Percentiles rank a stretch among this genome's conserved stretches.
Evolutionary conservation across 2,329 filamentous ascomycete genomes (phyloP).

Genomic region (Fusarium longipes): DNA sequence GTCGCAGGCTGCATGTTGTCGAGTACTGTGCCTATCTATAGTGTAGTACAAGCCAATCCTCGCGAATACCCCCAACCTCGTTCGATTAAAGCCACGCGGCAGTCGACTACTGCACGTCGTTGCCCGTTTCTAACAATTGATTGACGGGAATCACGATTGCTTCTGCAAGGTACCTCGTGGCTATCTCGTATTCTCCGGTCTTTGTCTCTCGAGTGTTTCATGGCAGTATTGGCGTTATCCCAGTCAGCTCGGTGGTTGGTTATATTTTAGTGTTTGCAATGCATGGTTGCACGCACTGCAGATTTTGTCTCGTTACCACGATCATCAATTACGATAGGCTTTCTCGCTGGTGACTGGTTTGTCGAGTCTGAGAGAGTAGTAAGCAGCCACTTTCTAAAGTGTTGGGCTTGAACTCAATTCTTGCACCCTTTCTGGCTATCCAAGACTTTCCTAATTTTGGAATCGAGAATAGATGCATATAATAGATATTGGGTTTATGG

Average conservation of each 20-base stretch:
- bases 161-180: constrained; percentile 12
- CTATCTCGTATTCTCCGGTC: constrained; percentile 24
- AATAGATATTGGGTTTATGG: neutral
- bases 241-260: constrained; percentile 3
- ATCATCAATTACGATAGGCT: neutral
- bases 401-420: neutral
- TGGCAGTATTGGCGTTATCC: neutral
- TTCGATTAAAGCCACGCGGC: constrained; percentile 26
- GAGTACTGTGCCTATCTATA: constrained; percentile 14
- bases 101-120: constrained; percentile 17
- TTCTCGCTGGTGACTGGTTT: neutral
- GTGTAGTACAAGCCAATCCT: constrained; percentile 14
- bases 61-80: constrained; percentile 38
- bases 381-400: neutral
- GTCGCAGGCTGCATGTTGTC: neutral
- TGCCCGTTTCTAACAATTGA: constrained; percentile 26
- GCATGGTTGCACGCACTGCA: neutral
- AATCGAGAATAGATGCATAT: neutral
- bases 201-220: constrained; percentile 1
- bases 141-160: constrained; percentile 19
- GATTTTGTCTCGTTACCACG: neutral
- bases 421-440: neutral
- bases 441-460: no score
- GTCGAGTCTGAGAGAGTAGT: neutral
- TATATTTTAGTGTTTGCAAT: neutral